A percentile compares a stretch with the other conserved stretches of the same genome.
These are phyloP conservation scores for Schizophyllum amplum DNA, from an alignment of 1,284 basidiomycete genomes.

Conservation along the genomic window DNA sequence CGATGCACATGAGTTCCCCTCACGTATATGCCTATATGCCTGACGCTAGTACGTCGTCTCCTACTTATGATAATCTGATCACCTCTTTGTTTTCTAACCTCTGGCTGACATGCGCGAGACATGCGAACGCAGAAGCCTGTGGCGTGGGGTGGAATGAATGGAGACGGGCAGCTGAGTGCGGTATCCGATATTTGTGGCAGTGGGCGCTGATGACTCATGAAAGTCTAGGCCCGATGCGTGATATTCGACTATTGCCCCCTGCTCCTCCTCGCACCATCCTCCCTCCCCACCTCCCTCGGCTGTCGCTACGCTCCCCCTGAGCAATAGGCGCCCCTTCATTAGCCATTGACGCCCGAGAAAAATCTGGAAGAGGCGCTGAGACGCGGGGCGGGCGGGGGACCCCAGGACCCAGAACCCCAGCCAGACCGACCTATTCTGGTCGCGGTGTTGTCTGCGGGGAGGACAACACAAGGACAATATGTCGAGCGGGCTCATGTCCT, in stretches of 20 bases:
- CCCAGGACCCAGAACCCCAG: too few relatives aligned
- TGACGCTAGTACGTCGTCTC: neutral
- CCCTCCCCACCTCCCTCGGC: neutral
- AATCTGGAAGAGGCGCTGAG: neutral
- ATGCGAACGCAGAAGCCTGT: too few relatives aligned
- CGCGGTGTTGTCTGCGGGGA: neutral
- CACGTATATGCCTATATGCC: neutral
- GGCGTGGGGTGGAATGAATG: too few relatives aligned
- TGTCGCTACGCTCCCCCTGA: neutral
- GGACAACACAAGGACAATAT: too few relatives aligned
- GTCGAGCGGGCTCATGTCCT: too few relatives aligned
- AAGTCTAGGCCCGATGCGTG: neutral
- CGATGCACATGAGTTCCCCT: neutral
- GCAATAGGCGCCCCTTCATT: neutral
- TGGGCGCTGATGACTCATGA: neutral
- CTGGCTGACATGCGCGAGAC: neutral
- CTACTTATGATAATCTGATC: conserved; percentile 1
- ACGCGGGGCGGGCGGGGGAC: too few relatives aligned
- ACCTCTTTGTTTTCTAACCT: neutral
- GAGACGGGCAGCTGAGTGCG: too few relatives aligned
- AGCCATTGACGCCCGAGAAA: neutral
- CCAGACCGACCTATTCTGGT: neutral
- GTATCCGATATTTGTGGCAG: neutral
- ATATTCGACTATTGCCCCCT: neutral
- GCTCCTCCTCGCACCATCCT: neutral